phyloP scores from a whole-genome alignment of 2,329 filamentous ascomycete genomes.

The Sordariomycetes sp. region DNA sequence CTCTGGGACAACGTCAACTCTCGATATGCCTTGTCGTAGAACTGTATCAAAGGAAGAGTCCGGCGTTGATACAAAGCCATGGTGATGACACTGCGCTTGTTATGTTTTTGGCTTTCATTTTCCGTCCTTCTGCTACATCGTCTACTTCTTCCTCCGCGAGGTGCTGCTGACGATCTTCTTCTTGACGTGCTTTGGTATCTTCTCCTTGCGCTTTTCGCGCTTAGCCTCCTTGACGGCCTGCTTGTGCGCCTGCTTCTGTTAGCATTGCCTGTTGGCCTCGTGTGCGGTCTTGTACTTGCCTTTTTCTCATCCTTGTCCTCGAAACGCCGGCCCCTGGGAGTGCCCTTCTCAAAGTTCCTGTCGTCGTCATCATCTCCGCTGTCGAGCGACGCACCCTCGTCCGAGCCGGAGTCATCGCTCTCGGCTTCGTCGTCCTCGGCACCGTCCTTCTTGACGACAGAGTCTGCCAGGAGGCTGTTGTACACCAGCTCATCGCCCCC shows the following conservation, averaged over 20 bases:
- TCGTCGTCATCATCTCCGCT: constrained; percentile 37
- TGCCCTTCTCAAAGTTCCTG: constrained; percentile 52
- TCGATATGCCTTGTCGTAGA: too few relatives aligned
- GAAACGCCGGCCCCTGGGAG: constrained; percentile 73
- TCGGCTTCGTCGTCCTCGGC: constrained; percentile 26
- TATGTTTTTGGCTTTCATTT: constrained; percentile 5
- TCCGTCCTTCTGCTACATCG: not conserved
- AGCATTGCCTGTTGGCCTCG: too few relatives aligned
- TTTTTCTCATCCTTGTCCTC: constrained; percentile 88
- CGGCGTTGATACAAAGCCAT: not conserved
- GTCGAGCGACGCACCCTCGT: constrained; percentile 36
- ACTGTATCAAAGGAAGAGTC: too few relatives aligned
- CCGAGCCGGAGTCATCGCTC: constrained; percentile 32
- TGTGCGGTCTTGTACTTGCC: constrained; percentile 30
- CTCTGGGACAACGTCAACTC: too few relatives aligned
- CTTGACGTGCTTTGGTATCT: constrained; percentile 95
- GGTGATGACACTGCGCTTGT: constrained; percentile 2
- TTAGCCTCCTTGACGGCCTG: constrained; percentile 90
- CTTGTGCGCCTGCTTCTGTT: constrained; percentile 59
- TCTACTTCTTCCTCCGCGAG: constrained; percentile 54
- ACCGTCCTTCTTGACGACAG: constrained; percentile 37
- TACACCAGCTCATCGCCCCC: constrained; percentile 75
- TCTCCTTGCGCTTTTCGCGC: constrained; percentile 83
- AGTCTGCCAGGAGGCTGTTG: constrained; percentile 70
- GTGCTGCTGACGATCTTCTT: constrained; percentile 68